These are phyloP conservation scores for Lentinula novae-zelandiae DNA, from an alignment of 1,284 basidiomycete species.

Conservation along the genomic window DNA sequence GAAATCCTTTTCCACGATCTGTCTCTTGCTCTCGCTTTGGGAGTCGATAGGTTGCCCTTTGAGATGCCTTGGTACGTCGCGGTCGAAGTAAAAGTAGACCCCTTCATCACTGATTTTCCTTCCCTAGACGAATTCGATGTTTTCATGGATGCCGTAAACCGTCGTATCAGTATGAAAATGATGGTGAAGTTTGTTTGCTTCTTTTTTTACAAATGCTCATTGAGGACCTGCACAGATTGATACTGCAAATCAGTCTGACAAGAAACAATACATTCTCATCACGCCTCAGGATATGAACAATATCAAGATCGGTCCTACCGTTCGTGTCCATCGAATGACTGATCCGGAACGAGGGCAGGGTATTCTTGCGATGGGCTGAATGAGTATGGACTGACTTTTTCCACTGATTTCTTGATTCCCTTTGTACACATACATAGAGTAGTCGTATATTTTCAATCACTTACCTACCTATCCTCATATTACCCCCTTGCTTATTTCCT, in stretches of 20 bases:
- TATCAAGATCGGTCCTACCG: constrained; percentile 54
- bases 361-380: constrained; percentile 31
- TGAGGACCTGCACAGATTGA: constrained; percentile 57
- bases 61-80: constrained; percentile 79
- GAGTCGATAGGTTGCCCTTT: constrained; percentile 93
- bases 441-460: neutral
- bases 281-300: constrained; percentile 86
- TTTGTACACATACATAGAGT: neutral
- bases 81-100: constrained; percentile 12
- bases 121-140: constrained; percentile 84
- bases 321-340: constrained; percentile 75
- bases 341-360: constrained; percentile 73
- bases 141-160: constrained; percentile 94
- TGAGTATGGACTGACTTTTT: neutral
- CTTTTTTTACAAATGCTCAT: constrained; percentile 1
- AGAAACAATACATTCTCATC: constrained; percentile 90
- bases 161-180: constrained; percentile 89
- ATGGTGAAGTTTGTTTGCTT: constrained; percentile 53
- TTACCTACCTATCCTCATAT: too few species aligned
- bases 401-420: neutral
- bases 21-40: constrained; percentile 91
- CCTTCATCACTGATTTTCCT: neutral
- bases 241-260: constrained; percentile 77
- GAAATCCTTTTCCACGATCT: constrained; percentile 97
- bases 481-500: too few species aligned